Base-by-base conservation (phyloP, 371 early-diverging fungal genomes). In the Apophysomyces ossiformis region DNA sequence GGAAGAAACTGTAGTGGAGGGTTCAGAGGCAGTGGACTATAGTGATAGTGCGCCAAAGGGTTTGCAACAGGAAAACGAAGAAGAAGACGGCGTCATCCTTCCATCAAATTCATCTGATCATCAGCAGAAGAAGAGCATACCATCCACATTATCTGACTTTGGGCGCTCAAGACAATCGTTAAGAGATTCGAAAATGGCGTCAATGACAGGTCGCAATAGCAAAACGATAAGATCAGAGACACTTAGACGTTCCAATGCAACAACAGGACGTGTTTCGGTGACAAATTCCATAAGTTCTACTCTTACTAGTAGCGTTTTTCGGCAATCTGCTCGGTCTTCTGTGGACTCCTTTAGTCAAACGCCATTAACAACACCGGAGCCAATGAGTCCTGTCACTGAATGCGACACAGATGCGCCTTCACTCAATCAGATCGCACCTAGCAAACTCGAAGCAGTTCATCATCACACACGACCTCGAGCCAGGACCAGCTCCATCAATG, bases 381-480 rank as follows among this genome's bases (percentile, higher is more conserved):
- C 66, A 1, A 68, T 68, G 64, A 68, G 69, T 36, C 72, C 68
- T 5, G 64, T 68, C 7, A 60, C 41, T 11, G 72, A 66, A 60
- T 16, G 9, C 32, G 32, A 59, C 16, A 36, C 54, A 36, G 36
- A 56, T 12, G 16, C 46, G 36, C 21, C 58, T 13, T 21, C 37
- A 63, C 15, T 37, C 32, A 21, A 56, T 50, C 57, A 16, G 16
- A 7, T 37, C 13, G 39, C 44, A 44, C 13, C 41, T 35, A 39
- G 21, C 61, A 56, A 44, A 57, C 16, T 35, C 57, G 39, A 56
- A 57, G 9, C 45, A 44, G 32, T 37, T 16, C 4, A 57, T 13
- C 4, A 57, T 13, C 58, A 43, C 6, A 41, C 60, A 13, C 39
- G 57, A 41, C n/a, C 64, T 38, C 57, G 38, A 38, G 57, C 57